phyloP scores from a whole-genome alignment of 148 eudicot species.

The Fagopyrum tataricum region DNA sequence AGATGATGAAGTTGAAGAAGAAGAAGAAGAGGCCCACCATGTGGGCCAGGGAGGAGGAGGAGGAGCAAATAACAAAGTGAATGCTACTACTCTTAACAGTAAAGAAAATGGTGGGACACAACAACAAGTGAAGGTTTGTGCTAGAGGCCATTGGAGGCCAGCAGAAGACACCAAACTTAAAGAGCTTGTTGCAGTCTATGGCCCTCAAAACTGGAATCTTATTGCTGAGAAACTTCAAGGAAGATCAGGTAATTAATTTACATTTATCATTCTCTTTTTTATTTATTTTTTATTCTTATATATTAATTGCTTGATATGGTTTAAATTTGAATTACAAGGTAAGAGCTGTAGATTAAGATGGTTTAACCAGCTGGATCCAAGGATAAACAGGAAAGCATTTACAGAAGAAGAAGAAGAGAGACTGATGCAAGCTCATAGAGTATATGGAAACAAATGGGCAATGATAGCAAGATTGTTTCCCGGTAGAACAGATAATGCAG shows the following conservation, averaged over 20 bases:
- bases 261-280: not conserved
- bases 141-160: constrained; percentile 40
- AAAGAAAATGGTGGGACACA: not conserved
- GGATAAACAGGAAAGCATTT: constrained; percentile 42
- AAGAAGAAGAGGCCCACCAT: not conserved
- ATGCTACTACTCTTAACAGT: not conserved
- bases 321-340: constrained; percentile 16
- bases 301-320: not conserved
- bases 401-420: constrained; percentile 49
- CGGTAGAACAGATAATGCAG: constrained; percentile 48
- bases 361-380: constrained; percentile 49
- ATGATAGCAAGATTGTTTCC: constrained; percentile 42
- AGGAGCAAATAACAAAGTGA: not conserved
- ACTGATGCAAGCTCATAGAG: constrained; percentile 35
- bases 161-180: constrained; percentile 32
- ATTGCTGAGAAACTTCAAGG: constrained; percentile 31
- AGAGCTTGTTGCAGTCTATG: constrained; percentile 29
- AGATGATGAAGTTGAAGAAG: not conserved
- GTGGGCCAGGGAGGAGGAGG: not conserved
- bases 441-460: constrained; percentile 50
- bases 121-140: constrained; percentile 13
- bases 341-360: constrained; percentile 49
- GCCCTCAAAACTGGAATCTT: constrained; percentile 38
- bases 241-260: constrained; percentile 22
- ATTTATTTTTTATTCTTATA: not conserved